Percentiles rank a stretch among this genome's conserved stretches.
Conservation (phyloP, 1,284 basidiomycete genomes). For the Trichosporon sp. region DNA sequence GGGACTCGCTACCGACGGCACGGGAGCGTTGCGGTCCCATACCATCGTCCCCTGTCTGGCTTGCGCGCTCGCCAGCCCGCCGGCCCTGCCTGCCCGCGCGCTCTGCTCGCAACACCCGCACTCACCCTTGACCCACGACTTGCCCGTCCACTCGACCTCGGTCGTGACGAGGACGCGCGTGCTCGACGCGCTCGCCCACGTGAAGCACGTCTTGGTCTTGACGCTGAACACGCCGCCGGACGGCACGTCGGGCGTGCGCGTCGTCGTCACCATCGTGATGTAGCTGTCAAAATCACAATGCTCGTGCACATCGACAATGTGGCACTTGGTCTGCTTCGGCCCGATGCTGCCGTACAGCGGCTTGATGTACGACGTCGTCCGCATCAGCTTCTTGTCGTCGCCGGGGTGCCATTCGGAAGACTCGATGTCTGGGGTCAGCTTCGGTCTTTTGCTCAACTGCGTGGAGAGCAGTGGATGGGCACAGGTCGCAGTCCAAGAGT, state of each 20-base stretch:
- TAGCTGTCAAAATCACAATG: slow-evolving; percentile 81
- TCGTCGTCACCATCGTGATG: slow-evolving; percentile 79
- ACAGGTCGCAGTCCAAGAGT: no score
- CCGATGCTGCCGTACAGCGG: slow-evolving; percentile 83
- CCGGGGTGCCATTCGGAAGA: slow-evolving; percentile 82
- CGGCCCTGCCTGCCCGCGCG: no score
- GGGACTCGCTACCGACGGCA: no score
- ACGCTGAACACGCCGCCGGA: slow-evolving; percentile 86
- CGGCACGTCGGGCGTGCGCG: slow-evolving; percentile 89
- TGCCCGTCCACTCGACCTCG: slow-evolving; percentile 90
- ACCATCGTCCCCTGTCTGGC: no score
- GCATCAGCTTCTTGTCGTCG: slow-evolving; percentile 66
- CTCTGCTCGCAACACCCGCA: slow-evolving; percentile 9
- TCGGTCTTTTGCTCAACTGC: no score
- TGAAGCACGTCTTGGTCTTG: slow-evolving; percentile 90
- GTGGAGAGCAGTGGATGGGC: no score
- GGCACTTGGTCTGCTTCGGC: slow-evolving; percentile 91
- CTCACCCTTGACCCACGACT: slow-evolving; percentile 91
- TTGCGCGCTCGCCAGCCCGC: no score
- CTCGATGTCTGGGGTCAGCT: slow-evolving; percentile 65
- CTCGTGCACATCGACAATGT: slow-evolving; percentile 78
- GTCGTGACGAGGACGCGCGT: slow-evolving; percentile 81
- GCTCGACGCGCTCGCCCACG: slow-evolving; percentile 77
- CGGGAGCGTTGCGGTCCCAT: no score
- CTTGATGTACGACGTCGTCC: slow-evolving; percentile 94